Conservation (phyloP, 163 green algal genomes). For the Trebouxiophyceae sp. region DNA sequence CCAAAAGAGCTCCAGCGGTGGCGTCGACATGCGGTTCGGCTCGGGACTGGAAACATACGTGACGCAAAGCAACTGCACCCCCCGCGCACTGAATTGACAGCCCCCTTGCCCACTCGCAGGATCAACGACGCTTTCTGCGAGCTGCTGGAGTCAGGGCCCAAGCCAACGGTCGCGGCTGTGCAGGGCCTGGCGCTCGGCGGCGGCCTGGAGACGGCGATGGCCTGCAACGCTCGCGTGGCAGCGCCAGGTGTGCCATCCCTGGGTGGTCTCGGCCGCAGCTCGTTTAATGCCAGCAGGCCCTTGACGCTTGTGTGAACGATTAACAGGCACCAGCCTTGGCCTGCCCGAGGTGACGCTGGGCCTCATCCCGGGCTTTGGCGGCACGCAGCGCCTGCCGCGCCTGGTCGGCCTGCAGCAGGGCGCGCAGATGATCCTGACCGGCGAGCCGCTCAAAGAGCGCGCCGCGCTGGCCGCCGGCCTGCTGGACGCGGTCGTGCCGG, state of each 20-base stretch:
- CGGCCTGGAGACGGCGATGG: constrained; percentile 90
- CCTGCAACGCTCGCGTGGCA: constrained; percentile 80
- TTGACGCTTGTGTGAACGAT: too few species aligned
- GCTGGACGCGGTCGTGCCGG: constrained; percentile 71
- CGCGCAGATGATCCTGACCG: constrained; percentile 93
- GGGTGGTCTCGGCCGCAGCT: too few species aligned
- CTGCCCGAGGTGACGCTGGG: constrained; percentile 93
- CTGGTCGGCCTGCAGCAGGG: constrained; percentile 87
- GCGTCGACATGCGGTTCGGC: constrained; percentile 52
- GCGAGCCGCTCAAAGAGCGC: constrained; percentile 59
- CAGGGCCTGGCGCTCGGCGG: constrained; percentile 86
- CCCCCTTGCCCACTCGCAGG: too few species aligned
- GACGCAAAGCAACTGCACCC: too few species aligned
- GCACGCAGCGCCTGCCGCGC: constrained; percentile 92
- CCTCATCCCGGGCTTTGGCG: constrained; percentile 74
- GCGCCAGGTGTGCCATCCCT: constrained; percentile 26
- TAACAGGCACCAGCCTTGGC: constrained; percentile 66
- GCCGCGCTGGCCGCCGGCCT: constrained; percentile 75
- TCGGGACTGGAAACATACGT: too few species aligned
- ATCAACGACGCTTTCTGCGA: constrained; percentile 73
- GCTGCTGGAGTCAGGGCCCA: constrained; percentile 75
- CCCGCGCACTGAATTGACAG: too few species aligned
- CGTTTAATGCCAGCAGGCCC: too few species aligned
- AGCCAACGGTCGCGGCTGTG: constrained; percentile 92
- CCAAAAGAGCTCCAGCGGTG: constrained; percentile 43